Percentiles rank a stretch among this genome's conserved stretches.
These are phyloP conservation scores for Coniosporium tulheliwenetii DNA, from an alignment of 2,329 filamentous ascomycete genomes.

Conservation along the genomic window DNA sequence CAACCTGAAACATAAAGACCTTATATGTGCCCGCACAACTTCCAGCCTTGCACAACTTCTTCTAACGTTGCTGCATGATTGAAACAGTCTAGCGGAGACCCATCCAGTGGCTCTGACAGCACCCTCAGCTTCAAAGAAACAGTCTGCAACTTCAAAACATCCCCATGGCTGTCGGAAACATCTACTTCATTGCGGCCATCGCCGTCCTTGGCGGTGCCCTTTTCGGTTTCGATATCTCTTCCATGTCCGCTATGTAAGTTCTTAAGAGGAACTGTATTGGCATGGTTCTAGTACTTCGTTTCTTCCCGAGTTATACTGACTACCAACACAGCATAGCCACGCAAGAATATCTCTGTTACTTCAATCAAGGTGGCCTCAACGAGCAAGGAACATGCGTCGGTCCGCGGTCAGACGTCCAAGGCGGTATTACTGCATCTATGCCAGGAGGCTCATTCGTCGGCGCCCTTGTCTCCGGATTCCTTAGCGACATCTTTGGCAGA, in stretches of 20 bases:
- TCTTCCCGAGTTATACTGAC: too few species aligned
- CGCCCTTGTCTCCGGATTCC: conserved; percentile 41
- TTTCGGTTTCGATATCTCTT: conserved; percentile 67
- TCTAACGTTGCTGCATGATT: too few species aligned
- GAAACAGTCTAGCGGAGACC: too few species aligned
- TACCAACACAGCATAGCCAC: conserved; percentile 34
- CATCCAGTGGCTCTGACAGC: too few species aligned
- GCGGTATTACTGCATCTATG: conserved; percentile 56
- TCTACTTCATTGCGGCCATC: conserved; percentile 42
- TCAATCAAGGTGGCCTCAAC: conserved; percentile 37
- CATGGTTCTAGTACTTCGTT: too few species aligned
- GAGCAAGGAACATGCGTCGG: conserved; percentile 31
- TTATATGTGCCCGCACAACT: too few species aligned
- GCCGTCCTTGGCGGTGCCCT: conserved; percentile 50
- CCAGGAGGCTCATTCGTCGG: conserved; percentile 55
- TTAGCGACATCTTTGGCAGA: conserved; percentile 42
- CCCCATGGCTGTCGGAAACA: conserved; percentile 29
- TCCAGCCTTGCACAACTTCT: too few species aligned
- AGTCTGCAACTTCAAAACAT: background rate
- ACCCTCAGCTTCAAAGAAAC: too few species aligned
- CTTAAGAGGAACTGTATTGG: too few species aligned
- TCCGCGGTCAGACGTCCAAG: conserved; percentile 40
- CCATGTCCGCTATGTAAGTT: conserved; percentile 42
- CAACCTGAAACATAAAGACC: too few species aligned
- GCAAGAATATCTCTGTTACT: conserved; percentile 55